Conservation (phyloP, 2,329 filamentous ascomycete species). For the Tolypocladium sp. region DNA sequence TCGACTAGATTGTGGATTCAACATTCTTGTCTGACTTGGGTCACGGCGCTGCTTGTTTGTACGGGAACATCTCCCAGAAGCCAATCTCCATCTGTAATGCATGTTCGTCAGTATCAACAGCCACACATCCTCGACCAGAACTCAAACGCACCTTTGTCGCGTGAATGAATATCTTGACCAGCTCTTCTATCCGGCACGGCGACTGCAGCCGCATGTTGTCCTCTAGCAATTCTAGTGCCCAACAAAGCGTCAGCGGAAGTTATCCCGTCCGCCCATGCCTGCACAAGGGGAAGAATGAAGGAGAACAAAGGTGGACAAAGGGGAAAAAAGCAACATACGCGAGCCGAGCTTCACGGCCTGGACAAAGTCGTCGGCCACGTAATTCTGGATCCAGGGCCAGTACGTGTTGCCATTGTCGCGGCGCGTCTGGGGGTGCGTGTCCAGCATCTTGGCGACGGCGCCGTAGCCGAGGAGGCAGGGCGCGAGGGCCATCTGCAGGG, state of each 20-base stretch:
- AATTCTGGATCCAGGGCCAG: conserved; percentile 88
- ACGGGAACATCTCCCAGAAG: conserved; percentile 46
- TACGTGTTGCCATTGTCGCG: conserved; percentile 59
- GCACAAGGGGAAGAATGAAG: neutral
- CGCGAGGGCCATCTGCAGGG: conserved; percentile 73
- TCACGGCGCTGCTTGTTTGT: neutral
- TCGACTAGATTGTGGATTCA: neutral
- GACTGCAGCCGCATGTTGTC: conserved; percentile 65
- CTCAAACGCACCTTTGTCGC: conserved; percentile 61
- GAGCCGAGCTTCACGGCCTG: conserved; percentile 62
- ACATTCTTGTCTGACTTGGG: neutral
- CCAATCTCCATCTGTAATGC: conserved; percentile 39
- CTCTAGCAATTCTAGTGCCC: conserved; percentile 58
- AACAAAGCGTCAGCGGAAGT: neutral
- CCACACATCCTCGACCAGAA: too few relatives aligned
- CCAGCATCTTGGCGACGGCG: conserved; percentile 63
- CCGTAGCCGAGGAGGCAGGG: conserved; percentile 89
- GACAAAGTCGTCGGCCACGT: conserved; percentile 70
- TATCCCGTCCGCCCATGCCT: neutral
- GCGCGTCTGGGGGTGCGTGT: conserved; percentile 50
- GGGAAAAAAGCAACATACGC: conserved; percentile 37
- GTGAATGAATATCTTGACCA: conserved; percentile 77
- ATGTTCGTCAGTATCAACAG: neutral
- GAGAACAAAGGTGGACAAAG: neutral
- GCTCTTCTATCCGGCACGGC: conserved; percentile 65